A percentile compares a stretch with the other conserved stretches of the same genome.
phyloP scores from a whole-genome alignment of 192 early-diverging fungal genomes.

The Backusella macrospora region DNA sequence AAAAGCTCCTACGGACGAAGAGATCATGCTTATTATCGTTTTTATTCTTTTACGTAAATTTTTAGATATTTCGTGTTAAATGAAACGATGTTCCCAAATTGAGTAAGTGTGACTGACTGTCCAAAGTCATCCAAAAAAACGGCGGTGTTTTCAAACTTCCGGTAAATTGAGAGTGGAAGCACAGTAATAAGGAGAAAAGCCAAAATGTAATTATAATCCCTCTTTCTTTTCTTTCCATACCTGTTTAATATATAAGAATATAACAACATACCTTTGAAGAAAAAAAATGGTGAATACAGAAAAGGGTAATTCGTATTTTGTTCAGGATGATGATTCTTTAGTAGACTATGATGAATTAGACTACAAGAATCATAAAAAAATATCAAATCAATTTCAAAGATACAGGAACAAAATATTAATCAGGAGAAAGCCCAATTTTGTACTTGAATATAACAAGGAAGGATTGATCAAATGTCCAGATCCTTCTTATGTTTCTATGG shows the following conservation, averaged over 20 bases:
- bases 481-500: background rate
- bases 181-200: constrained; percentile 13
- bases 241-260: background rate
- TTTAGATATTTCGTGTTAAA: too few species aligned
- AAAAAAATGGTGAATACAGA: background rate
- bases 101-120: too few species aligned
- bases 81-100: too few species aligned
- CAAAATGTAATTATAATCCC: constrained; percentile 8
- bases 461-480: constrained; percentile 8
- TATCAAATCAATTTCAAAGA: background rate
- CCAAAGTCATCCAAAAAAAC: too few species aligned
- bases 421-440: background rate
- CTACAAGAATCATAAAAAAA: background rate
- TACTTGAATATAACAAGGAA: constrained; percentile 12
- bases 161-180: too few species aligned
- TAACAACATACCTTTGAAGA: background rate
- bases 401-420: background rate
- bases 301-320: background rate
- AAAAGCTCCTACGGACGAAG: too few species aligned
- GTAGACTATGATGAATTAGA: constrained; percentile 12
- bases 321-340: background rate
- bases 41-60: too few species aligned
- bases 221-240: background rate
- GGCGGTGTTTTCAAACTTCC: too few species aligned
- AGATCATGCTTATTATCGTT: too few species aligned